Evolutionary conservation across 495 filamentous ascomycete species (phyloP), one percentile per base, ranked within the genome.

Genomic region (Hypoxylon crocopeplum): DNA sequence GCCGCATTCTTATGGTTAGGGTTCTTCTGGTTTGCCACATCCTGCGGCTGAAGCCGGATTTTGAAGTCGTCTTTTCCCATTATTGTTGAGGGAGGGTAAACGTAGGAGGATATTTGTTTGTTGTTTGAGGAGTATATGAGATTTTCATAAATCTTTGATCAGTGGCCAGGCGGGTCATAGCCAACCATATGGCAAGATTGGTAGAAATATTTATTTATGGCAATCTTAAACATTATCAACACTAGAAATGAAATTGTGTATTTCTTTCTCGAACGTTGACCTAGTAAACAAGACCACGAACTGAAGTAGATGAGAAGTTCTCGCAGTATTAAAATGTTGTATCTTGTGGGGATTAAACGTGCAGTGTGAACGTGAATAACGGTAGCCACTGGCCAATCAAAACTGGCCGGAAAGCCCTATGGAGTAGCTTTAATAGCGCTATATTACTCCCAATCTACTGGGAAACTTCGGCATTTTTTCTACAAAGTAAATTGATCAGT

Each of bases 41-140:
- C 67, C 42, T 63, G 62, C 1, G 67, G 67, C 47, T 70, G 67
- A 20, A 70, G 55, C 48, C 67, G 67, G 1, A 63, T 56, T 56
- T 70, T 70, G 42, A 67, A 70, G 27, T 70, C 64, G 53, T 67
- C 67, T 32, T 21, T 63, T 8, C 53, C 60, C 60, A 63, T 63
- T n/a, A 7, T 44, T 11, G 25, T 34, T 34, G 36, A n/a, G 7
- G 3, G 12, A 8, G 5, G 32, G 12, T n/a, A n/a, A 5, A 3
- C 32, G 7, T 3, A n/a, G 32, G 13, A 34, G 32, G 13, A 34
- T 34, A 5, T 34, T n/a, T 29, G 25, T 29, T 29, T 29, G 10
- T 29, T 29, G 10, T 29, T 10, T 29, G 25, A 29, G 25, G 25
- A 29, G 25, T 29, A 29, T 5, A 29, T 29, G 25, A 29, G 25